A percentile compares a stretch with the other conserved stretches of the same genome.
phyloP scores from a whole-genome alignment of 2,329 filamentous ascomycete genomes.

The Botrytis squamosa region DNA sequence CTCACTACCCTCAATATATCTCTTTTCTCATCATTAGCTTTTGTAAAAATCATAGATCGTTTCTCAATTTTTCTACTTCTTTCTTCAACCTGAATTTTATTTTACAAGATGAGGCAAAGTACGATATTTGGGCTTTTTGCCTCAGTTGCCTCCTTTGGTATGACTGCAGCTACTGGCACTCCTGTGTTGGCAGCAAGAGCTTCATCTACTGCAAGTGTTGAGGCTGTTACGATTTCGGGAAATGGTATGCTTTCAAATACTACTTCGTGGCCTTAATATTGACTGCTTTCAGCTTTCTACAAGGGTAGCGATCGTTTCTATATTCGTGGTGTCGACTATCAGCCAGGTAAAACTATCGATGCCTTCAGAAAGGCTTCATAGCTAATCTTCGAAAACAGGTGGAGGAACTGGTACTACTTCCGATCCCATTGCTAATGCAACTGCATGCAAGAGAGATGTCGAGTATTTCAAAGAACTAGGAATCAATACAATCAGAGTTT shows the following conservation, averaged over 20 bases:
- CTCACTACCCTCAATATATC: background rate
- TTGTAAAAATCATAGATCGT: background rate
- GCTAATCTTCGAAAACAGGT: conserved; percentile 16
- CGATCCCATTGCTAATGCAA: conserved; percentile 63
- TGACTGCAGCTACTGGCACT: conserved; percentile 25
- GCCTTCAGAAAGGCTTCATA: no score
- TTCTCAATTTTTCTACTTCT: background rate
- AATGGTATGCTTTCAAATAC: conserved; percentile 29
- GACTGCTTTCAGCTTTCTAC: conserved; percentile 36
- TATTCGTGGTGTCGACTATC: conserved; percentile 64
- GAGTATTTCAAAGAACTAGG: conserved; percentile 65
- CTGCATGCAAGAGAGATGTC: conserved; percentile 63
- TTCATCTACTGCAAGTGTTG: conserved; percentile 26
- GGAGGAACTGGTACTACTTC: conserved; percentile 51
- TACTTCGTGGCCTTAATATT: background rate
- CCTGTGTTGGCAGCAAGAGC: conserved; percentile 29
- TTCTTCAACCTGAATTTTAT: background rate
- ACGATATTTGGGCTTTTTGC: conserved; percentile 9
- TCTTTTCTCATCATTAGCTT: background rate
- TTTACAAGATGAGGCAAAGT: conserved; percentile 23
- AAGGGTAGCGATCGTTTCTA: conserved; percentile 47
- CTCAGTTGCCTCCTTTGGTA: conserved; percentile 11
- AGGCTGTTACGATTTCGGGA: conserved; percentile 33
- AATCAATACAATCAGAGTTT: conserved; percentile 71
- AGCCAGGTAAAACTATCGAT: conserved; percentile 42